Base-by-base conservation (phyloP, 169 alveolate genomes). In the Perkinsus chesapeaki region DNA sequence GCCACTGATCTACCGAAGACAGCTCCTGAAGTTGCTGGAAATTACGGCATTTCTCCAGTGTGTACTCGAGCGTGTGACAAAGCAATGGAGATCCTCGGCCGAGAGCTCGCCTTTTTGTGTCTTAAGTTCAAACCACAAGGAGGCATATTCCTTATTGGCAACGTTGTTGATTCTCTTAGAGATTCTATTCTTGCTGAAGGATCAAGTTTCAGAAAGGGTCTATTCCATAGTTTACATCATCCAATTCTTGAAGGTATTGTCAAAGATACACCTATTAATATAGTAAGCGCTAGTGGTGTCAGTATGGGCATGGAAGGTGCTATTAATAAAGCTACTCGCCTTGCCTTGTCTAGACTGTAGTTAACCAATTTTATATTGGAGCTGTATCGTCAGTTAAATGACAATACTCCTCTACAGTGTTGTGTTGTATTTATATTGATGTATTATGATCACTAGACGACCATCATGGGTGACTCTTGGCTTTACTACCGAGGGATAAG, bases 271-370 rank as follows among this genome's bases (percentile, higher is more conserved):
- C 82, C 82, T 23, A 60, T 60, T 34, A 60, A 60, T 34, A 60
- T 60, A 60, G 82, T 60, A 7, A 16, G 27, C 27, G 82, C 31
- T 23, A 60, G 23, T 60, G 82, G 82, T 23, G 82, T 60, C 37
- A 60, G 82, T 60, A 60, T 60, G 82, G 82, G 82, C 82, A 60
- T 60, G 82, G 82, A 60, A 60, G 82, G 82, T 9, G 82, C 82
- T 34, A 60, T 60, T 34, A 60, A 60, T 16, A 60, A 34, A 23
- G 82, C 82, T 34, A 60, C 82, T 60, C 82, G 82, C 27, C 82
- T 60, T 1, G 82, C 82, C 12, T 60, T 60, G 31, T 27, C 82
- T 60, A 27, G 82, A 60, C 31, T 60, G 82, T 60, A 60, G 82
- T 60, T 16, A 27, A 1, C 82, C 82, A 34, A 12, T 60, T 60